Evolutionary conservation across 2,329 filamentous ascomycete species (phyloP), one percentile per base, ranked within the genome.

Genomic region (Akanthomyces uredinophilus): DNA sequence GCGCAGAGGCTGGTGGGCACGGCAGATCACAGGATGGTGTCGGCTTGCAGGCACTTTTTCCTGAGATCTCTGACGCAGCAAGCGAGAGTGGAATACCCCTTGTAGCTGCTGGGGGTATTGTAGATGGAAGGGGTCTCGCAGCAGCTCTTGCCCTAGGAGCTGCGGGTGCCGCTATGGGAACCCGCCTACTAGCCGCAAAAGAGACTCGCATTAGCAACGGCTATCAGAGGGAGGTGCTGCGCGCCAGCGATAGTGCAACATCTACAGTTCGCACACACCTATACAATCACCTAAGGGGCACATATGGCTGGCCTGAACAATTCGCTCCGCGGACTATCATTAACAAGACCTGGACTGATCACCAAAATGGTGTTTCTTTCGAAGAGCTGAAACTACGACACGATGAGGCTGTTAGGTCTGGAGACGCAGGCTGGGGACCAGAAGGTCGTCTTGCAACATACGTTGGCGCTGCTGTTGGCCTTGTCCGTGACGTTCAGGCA

Each of bases 101-200:
- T 0, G 62, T 85, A 16, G 82, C 81, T 1, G 81, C 82, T 0
- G 83, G 83, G 3, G 82, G 82, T 1, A 79, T 85, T 29, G 73
- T 75, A 0, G 82, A 85, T 62, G 81, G 81, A 0, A 72, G 81
- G 22, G 81, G 81, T 0, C 72, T 78, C 0, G 79, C 79, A 7
- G 81, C 82, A 0, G 78, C 79, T 2, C 69, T 84, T 14, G 71
- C 75, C 1, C 73, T 85, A 0, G 83, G 84, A 0, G 82, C 83
- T 1, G 70, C 74, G 0, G 87, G 83, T 0, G 78, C 81, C 0
- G 83, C 79, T 0, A 78, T 90, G 76, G 88, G 88, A 0, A 90
- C 87, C 0, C 78, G 86, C 8, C 86, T 88, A 62, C 78, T 90
- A 0, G 85, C 84, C 0, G 67, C 75, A 0, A 67, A 62, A 0